Evolutionary conservation across 2,329 filamentous ascomycete genomes (phyloP).

Genomic region (Periconia sp.): DNA sequence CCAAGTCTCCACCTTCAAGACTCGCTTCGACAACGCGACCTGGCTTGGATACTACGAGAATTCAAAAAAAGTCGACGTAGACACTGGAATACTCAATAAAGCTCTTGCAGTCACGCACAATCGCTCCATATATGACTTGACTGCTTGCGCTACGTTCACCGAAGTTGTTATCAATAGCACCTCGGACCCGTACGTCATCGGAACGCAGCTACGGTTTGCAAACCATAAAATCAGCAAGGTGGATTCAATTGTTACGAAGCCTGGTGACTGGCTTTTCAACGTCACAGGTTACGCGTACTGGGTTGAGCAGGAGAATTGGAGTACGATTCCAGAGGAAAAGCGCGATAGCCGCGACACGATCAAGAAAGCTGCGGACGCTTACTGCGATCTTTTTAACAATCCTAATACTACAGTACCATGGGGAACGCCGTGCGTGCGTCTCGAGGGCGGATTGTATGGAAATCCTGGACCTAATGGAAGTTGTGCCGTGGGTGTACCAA

Average conservation of each 20-base stretch:
- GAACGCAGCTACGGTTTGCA: constrained; percentile 29
- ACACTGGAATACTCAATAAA: constrained; percentile 21
- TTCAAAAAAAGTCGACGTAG: constrained; percentile 20
- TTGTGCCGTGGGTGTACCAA: constrained; percentile 28
- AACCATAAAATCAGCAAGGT: constrained; percentile 32
- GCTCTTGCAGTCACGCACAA: constrained; percentile 25
- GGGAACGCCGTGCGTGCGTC: constrained; percentile 32
- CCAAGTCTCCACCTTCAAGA: constrained; percentile 14
- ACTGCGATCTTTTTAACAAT: constrained; percentile 25
- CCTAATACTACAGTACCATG: constrained; percentile 25
- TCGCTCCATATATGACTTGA: constrained; percentile 27
- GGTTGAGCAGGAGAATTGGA: constrained; percentile 22
- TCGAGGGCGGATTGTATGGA: constrained; percentile 33
- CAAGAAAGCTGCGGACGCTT: constrained; percentile 25
- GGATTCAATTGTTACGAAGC: constrained; percentile 29
- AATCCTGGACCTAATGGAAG: constrained; percentile 27
- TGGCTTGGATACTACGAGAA: constrained; percentile 37
- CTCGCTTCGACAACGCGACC: constrained; percentile 30
- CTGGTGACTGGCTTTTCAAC: constrained; percentile 37
- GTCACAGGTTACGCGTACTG: constrained; percentile 22
- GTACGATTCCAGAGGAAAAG: constrained; percentile 14
- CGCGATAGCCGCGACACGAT: constrained; percentile 20
- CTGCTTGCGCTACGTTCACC: constrained; percentile 29
- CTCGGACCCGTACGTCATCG: constrained; percentile 29
- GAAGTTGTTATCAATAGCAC: constrained; percentile 30